Base-by-base conservation (phyloP, 148 eudicot species). In the Silene conica region DNA sequence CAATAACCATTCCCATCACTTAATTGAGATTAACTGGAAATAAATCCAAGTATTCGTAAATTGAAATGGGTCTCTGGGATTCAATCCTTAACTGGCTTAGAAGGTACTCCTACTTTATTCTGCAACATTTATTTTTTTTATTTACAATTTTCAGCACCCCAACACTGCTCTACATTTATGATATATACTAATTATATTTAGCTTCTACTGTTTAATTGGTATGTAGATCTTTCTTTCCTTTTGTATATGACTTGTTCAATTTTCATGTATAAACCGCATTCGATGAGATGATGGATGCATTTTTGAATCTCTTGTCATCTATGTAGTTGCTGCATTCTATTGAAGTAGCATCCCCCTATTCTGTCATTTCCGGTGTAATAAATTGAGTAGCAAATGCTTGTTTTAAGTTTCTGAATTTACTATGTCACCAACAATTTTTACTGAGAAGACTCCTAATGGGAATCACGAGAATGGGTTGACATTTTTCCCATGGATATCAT, bases 71-170 rank as follows among this genome's bases (percentile, higher is more conserved):
- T 45, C 63, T 86, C 71, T 89, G 89, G 90, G 94, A 89, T 80
- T 80, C 92, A 20, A 71, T 92, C 19, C 90, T 92, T 66, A 88
- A 85, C 59, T 92, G 97, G 97, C 94, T 92, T 13, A 80, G 97
- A 19, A 92, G 97, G 97, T 89, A 72, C 6, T 55, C 54, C 54
- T 46, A 46, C 50, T 45, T 45, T 48, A 5, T 9, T 48, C 54
- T 48, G 54, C 54, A 10, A 48, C 54, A 48, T 2, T 48, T 48
- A 14, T 52, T 23, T 6, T 20, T 22, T 11, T 69, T 52, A 8
- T 48, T 48, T 21, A 2, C 3, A 60, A 21, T 0, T n/a, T n/a
- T n/a, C n/a, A n/a, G n/a, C n/a, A n/a, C n/a, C n/a, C n/a, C n/a
- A n/a, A n/a, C 10, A 1, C 12, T 60, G 11, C 28, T 21, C 12